Conservation (phyloP, 306 rosid species). For the Quercus cerris region DNA sequence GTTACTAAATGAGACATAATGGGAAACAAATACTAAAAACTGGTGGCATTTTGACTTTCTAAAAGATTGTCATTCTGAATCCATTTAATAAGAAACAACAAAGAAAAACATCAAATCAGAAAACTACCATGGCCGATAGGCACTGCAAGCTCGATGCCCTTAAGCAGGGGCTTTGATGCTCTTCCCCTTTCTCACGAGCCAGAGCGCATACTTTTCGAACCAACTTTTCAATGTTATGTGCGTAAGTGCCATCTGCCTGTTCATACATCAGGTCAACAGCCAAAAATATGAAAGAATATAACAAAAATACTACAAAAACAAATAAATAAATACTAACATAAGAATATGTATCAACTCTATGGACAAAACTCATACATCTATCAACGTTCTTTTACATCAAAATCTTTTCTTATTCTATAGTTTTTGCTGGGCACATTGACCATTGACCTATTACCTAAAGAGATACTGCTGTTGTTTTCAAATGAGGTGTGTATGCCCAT, state of each 20-base stretch:
- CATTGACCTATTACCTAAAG: neutral
- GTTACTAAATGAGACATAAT: neutral
- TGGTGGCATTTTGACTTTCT: neutral
- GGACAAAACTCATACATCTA: neutral
- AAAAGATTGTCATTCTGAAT: neutral
- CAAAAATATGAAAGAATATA: neutral
- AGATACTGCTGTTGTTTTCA: neutral
- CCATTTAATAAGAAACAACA: neutral
- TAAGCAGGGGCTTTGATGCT: conserved; percentile 50
- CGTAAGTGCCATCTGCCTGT: conserved; percentile 83
- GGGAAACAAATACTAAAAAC: neutral
- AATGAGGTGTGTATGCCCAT: neutral
- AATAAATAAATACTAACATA: neutral
- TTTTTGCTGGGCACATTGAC: neutral
- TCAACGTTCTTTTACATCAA: neutral
- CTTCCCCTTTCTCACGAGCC: conserved; percentile 59
- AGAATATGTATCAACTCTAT: neutral
- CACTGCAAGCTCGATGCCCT: conserved; percentile 96
- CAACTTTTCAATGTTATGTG: conserved; percentile 75
- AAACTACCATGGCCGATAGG: conserved; percentile 88
- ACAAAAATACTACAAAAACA: neutral
- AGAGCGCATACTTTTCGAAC: conserved; percentile 64
- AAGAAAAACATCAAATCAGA: neutral
- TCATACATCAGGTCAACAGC: conserved; percentile 25
- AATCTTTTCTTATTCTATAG: neutral